A percentile compares a stretch with the other conserved stretches of the same genome.
Evolutionary conservation across 2,329 filamentous ascomycete genomes (phyloP).

Genomic region (Hypoxylon sp.): DNA sequence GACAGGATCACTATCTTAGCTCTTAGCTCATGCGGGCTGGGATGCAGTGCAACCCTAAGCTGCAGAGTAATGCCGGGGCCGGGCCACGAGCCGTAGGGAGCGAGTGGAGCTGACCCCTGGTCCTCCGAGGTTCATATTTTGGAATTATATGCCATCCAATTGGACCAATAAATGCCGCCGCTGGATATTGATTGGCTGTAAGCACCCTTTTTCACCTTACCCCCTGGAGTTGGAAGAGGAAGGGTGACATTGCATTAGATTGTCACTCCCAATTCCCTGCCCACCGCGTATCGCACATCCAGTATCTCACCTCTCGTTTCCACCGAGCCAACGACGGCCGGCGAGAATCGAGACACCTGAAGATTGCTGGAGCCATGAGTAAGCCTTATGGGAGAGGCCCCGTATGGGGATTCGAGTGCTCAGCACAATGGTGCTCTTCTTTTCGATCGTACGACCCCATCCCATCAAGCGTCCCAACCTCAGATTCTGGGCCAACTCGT

Average conservation of each 20-base stretch:
- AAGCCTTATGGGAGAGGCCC: background rate
- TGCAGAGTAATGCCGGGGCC: constrained; percentile 9
- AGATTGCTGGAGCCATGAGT: background rate
- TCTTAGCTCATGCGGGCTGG: constrained; percentile 1
- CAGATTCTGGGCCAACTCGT: background rate
- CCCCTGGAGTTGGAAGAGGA: background rate
- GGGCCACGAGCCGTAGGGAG: background rate
- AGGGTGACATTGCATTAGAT: background rate
- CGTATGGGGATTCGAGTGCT: background rate
- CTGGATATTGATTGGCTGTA: background rate
- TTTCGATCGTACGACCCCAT: background rate
- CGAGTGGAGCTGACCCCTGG: background rate
- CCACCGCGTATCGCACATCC: background rate
- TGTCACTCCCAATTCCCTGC: background rate
- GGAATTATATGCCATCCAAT: constrained; percentile 2
- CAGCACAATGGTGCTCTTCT: background rate
- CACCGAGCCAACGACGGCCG: background rate
- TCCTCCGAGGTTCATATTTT: background rate
- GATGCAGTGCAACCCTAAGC: constrained; percentile 8
- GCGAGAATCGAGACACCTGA: background rate
- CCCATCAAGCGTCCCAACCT: background rate
- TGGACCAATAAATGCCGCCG: background rate
- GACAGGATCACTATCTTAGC: background rate
- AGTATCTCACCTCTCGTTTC: background rate
- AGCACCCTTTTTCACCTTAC: background rate